Percentiles rank a stretch among this genome's conserved stretches.
phyloP scores from a whole-genome alignment of 108 stramenopile species.

The Cyclotella cryptica region DNA sequence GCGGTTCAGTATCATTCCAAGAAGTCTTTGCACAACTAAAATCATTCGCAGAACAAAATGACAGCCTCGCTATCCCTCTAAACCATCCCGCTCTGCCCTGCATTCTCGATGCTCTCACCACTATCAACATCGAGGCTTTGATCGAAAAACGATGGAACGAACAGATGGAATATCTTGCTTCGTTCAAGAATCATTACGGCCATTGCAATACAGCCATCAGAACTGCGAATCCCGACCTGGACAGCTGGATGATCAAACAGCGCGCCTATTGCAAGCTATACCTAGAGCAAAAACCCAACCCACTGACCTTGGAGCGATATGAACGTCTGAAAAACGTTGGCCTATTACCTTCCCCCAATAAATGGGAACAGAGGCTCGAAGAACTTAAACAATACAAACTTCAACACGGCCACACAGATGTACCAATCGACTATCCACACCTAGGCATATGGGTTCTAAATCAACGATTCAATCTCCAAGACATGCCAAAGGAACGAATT shows the following conservation, averaged over 20 bases:
- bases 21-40: conserved; percentile 11
- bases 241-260: neutral
- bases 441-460: conserved; percentile 39
- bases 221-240: neutral
- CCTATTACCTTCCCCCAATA: neutral
- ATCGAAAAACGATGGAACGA: conserved; percentile 8
- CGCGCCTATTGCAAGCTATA: conserved; percentile 7
- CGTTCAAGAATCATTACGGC: conserved; percentile 3
- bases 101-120: conserved; percentile 4
- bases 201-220: neutral
- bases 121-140: neutral
- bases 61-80: conserved; percentile 1
- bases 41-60: neutral
- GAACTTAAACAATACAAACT: conserved; percentile 38
- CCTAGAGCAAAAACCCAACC: neutral
- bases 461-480: conserved; percentile 34
- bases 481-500: conserved; percentile 33
- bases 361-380: conserved; percentile 39
- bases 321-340: conserved; percentile 6
- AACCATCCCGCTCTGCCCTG: neutral
- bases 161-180: neutral
- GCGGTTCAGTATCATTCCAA: neutral
- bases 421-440: conserved; percentile 31
- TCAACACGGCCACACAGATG: conserved; percentile 32
- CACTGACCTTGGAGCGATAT: neutral